Conservation (phyloP, 331 rosid genomes). For the Quercus tomentella region DNA sequence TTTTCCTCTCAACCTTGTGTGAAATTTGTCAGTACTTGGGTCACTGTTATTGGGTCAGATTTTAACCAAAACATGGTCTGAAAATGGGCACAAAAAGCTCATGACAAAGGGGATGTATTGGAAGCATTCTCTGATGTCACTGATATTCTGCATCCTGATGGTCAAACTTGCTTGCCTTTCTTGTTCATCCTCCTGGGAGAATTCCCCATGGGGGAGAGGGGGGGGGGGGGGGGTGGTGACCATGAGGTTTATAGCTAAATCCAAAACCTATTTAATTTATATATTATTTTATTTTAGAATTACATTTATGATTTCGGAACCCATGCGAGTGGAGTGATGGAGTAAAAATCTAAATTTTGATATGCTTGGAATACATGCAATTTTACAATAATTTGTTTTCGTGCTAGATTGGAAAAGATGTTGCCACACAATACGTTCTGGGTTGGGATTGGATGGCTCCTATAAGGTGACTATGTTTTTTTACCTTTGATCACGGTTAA, state of each 20-base stretch:
- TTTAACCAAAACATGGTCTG: too few relatives aligned
- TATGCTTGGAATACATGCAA: background rate
- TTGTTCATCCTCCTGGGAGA: slow-evolving; percentile 89
- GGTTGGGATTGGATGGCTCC: slow-evolving; percentile 98
- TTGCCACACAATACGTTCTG: slow-evolving; percentile 82
- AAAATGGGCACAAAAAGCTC: slow-evolving; percentile 52
- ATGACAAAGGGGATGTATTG: slow-evolving; percentile 90
- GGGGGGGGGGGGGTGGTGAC: slow-evolving; percentile 73
- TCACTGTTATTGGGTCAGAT: too few relatives aligned
- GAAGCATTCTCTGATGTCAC: slow-evolving; percentile 84
- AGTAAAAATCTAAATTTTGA: background rate
- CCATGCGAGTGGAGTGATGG: background rate
- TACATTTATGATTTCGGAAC: background rate
- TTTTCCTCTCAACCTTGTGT: too few relatives aligned
- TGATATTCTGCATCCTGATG: slow-evolving; percentile 58
- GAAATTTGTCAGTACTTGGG: too few relatives aligned
- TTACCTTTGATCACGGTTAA: background rate
- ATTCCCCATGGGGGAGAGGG: slow-evolving; percentile 62
- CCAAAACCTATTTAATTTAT: background rate
- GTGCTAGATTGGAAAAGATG: slow-evolving; percentile 91
- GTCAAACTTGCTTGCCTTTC: slow-evolving; percentile 82
- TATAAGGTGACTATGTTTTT: slow-evolving; percentile 64
- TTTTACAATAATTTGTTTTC: slow-evolving; percentile 6
- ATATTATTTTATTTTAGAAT: background rate
- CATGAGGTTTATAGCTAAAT: slow-evolving; percentile 59